A percentile compares a stretch with the other conserved stretches of the same genome.
phyloP scores from a whole-genome alignment of 2,329 filamentous ascomycete genomes.

The Fusarium mangiferae region DNA sequence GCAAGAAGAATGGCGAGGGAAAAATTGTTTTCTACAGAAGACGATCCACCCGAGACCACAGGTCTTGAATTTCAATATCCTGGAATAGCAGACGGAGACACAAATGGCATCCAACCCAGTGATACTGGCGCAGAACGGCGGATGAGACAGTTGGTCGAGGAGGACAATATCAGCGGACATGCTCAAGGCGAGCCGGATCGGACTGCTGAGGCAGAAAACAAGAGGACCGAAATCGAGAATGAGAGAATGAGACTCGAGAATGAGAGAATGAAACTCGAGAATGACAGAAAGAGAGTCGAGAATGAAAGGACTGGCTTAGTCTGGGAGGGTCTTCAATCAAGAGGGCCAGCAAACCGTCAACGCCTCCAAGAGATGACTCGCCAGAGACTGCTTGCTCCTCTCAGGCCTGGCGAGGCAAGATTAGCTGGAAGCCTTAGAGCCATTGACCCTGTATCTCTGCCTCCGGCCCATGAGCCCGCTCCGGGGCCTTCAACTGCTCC shows the following conservation, averaged over 20 bases:
- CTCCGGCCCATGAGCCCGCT: neutral
- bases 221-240: neutral
- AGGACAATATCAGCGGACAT: neutral
- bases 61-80: constrained; percentile 3
- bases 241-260: neutral
- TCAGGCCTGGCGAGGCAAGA: neutral
- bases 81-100: neutral
- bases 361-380: neutral
- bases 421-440: neutral
- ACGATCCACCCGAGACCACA: constrained; percentile 1
- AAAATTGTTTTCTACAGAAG: neutral
- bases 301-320: neutral
- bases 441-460: neutral
- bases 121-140: constrained; percentile 14
- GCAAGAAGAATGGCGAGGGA: neutral
- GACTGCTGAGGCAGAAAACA: neutral
- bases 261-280: no score
- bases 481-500: neutral
- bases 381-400: neutral
- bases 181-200: neutral
- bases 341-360: neutral
- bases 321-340: neutral
- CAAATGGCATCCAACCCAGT: neutral
- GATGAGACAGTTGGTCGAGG: constrained; percentile 5
- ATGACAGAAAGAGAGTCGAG: neutral